Evolutionary conservation across 129 eudicot genomes (phyloP), one percentile per base, ranked within the genome.

Genomic region (Flaveria linearis): DNA sequence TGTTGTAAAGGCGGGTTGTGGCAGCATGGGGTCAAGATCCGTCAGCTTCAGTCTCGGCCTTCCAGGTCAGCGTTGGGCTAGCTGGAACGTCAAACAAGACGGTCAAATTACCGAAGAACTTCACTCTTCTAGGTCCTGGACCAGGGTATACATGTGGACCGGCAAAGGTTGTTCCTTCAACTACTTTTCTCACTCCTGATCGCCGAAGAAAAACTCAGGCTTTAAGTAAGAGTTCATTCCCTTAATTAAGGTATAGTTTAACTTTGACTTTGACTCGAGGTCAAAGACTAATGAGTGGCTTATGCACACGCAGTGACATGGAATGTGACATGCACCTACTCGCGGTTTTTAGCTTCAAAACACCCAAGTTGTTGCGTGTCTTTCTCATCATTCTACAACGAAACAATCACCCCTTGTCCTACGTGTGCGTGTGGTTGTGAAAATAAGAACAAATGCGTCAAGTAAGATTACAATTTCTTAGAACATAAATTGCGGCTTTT

Each of bases 1-100:
- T 93, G 98, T 81, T 93, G 98, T 84, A 90, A 93, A 78, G 96
- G 96, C 14, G 98, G 98, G 92, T 93, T n/a, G 68, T 93, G 78
- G 88, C 84, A 0, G 78, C 97, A 1, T 90, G 95, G 96, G 97
- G 92, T 63, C 98, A 93, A 75, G 97, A 90, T 76, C 95, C 92
- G 0, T 53, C 86, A 7, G 80, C 92, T 71, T 58, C 97, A 0
- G 89, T 88, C 78, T 88, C 95, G 0, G 85, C 89, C 28, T 90
- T 90, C 83, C 98, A 90, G 66, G 82, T 90, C 46, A 93, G 97
- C 62, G 96, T 90, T 11, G 97, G 98, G 58, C 82, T 80, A 52
- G 97, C 91, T 0, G 98, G 97, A 22, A 93, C 98, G 5, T 70
- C 98, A 4, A 93, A 92, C 81, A 92, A 78, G 85, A 92, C 98